Base-by-base conservation (phyloP, 1,284 basidiomycete genomes). In the Neonothopanus nambi region DNA sequence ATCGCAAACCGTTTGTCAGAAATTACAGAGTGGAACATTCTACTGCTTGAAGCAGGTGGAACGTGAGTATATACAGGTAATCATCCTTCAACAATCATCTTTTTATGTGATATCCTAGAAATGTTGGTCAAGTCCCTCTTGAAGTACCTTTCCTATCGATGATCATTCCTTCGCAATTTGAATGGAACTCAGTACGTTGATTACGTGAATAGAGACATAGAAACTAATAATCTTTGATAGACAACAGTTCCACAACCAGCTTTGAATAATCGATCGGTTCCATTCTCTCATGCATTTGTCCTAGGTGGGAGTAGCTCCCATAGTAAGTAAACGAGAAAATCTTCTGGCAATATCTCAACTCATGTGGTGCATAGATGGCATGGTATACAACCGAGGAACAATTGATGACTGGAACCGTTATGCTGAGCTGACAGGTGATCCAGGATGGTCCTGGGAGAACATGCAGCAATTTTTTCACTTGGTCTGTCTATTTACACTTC, bases 121-220 rank as follows among this genome's bases (percentile, higher is more conserved):
- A 65, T 49, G 53, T 54, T 4, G 57, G 54, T 13, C 57, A 57
- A 17, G 18, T 61, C 2, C 40, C 38, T 5, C 46, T 65, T n/a
- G 56, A 60, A 35, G 58, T 63, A 5, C 65, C 65, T 1, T 59
- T 59, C 42, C 49, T 65, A 18, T 59, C 49, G 26, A 23, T 38
- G 13, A 42, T 44, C 23, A 41, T 61, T 9, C 37, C 54, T 20
- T 61, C 61, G 6, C 48, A 46, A 4, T 61, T 57, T 30, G 62
- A 65, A 43, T 71, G 69, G 68, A 69, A 70, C 55, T 70, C 63
- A 46, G 66, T 66, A 4, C 67, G 67, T 5, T 57, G 21, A 11
- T 56, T 3, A 57, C 6, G 9, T 13, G 13, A 42, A 12, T 9
- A 21, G 13, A 12, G n/a, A n/a, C n/a, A n/a, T n/a, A n/a, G n/a